Evolutionary conservation across 306 rosid species (phyloP), one percentile per base, ranked within the genome.

Genomic region (Prinsepia uniflora): DNA sequence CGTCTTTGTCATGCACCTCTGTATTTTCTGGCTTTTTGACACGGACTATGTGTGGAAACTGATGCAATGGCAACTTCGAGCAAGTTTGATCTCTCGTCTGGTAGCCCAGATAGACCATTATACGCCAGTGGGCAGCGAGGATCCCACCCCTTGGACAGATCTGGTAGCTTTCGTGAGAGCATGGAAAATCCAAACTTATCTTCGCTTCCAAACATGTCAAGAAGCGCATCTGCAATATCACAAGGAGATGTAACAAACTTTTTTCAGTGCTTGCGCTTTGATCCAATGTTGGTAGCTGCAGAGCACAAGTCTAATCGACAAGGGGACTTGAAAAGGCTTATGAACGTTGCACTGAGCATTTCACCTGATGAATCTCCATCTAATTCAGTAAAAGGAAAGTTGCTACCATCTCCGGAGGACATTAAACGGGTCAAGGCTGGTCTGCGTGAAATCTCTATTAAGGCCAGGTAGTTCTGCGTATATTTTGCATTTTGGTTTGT

Each of bases 121-220:
- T 92, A 89, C 79, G 65, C 87, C 77, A 70, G 84, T 81, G 95
- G 91, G 84, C 95, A 87, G 88, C 99, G 96, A 76, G 99, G 99
- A 81, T 83, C 97, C 89, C 92, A 87, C 88, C 76, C 86, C 79
- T 72, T 94, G 82, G 99, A 94, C 67, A 90, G 96, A 85, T 82
- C 97, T 42, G 83, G 86, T 75, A 94, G 97, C 92, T 83, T 89
- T 76, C 99, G 96, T 4, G 97, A 89, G 81, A 83, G 85, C 80
- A 75, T 75, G 86, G 97, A 91, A 71, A 94, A 86, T 86, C 87
- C 96, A 78, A 87, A 80, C 73, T 76, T 84, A 74, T 87, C 97
- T 79, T 81, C 98, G 73, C 94, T 88, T 72, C 94, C 98, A 20
- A 94, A 78, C 81, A 86, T 89, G 97, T 86, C 88, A 42, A 86